Base-by-base conservation (phyloP, 352 stramenopile species). In the Globisporangium spinosum region DNA sequence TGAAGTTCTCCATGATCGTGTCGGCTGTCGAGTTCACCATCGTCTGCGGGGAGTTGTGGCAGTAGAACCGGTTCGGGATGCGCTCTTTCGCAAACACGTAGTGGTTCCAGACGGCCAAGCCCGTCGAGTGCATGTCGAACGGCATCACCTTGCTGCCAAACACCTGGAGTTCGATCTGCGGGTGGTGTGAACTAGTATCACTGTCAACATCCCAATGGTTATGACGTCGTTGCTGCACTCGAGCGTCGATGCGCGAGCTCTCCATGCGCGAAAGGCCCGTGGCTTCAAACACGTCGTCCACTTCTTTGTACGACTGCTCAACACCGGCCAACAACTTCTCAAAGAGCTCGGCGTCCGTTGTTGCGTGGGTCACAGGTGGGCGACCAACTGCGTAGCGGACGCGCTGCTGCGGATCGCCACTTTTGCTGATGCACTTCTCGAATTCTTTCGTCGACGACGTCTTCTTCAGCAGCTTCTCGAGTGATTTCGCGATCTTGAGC, bases 1-100 rank as follows among this genome's bases (percentile, higher is more conserved):
- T 73, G 60, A 88, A 82, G 62, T 78, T 80, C 64, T 89, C 82
- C 32, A 89, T 67, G 27, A 91, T 81, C 20, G 74, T 86, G 65
- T 87, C 69, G 43, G 85, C 77, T 15, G 75, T 63, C 0, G 23
- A n/a, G 40, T 73, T 59, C 7, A 71, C 23, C 23, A 32, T 58
- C 25, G 81, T 70, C 70, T 81, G 78, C 2, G 72, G 75, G 22
- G 77, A 73, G n/a, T 80, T 82, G 53, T 81, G 67, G 40, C 78
- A 80, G 29, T 85, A 64, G 61, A 77, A 79, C 15, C 79, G 77
- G 27, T 77, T 71, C 22, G 82, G 79, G 43, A 83, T 77, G 23
- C 82, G 73, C 12, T 74, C 80, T 17, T 76, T 76, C 25, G 58
- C 58, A 12, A 73, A 71, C 7, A 51, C 54, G 17, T 61, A 70